A percentile compares a stretch with the other conserved stretches of the same genome.
Evolutionary conservation across 768 basidiomycete genomes (phyloP).

Genomic region (Leucosporidium yakuticum): DNA sequence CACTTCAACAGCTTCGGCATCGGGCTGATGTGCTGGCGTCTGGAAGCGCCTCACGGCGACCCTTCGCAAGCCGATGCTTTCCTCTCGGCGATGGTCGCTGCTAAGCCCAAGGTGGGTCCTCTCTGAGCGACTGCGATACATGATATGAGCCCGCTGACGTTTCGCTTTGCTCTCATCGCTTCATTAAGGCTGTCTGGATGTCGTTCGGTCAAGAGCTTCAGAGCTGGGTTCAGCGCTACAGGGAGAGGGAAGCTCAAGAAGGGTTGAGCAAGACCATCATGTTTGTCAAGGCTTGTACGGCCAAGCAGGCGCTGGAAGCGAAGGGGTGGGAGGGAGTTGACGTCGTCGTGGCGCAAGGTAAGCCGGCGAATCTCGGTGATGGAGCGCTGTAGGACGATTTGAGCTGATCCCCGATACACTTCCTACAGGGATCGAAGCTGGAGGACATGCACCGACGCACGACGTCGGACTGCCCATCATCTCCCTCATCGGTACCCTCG

Average conservation of each 20-base stretch:
- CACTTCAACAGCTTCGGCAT: slow-evolving; percentile 53
- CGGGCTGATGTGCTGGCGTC: slow-evolving; percentile 67
- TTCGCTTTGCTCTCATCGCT: too few species aligned
- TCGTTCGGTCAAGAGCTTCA: neutral
- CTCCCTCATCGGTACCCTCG: slow-evolving; percentile 8
- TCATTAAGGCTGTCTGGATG: slow-evolving; percentile 1
- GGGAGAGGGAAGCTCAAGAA: slow-evolving; percentile 1
- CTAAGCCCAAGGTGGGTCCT: neutral
- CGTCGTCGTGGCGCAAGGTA: slow-evolving; percentile 72
- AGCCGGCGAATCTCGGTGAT: slow-evolving; percentile 9
- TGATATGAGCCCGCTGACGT: too few species aligned
- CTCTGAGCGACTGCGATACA: too few species aligned
- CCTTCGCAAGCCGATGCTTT: neutral
- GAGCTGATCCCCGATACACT: slow-evolving; percentile 3
- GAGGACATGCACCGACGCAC: slow-evolving; percentile 60
- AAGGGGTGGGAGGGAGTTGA: slow-evolving; percentile 62
- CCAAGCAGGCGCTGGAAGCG: slow-evolving; percentile 57
- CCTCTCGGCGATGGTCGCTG: neutral
- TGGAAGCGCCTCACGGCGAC: slow-evolving; percentile 47
- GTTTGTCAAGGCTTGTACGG: slow-evolving; percentile 61
- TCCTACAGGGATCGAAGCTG: slow-evolving; percentile 63
- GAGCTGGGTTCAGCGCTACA: neutral
- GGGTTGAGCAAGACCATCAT: slow-evolving; percentile 39
- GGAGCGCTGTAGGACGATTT: neutral
- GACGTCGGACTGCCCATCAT: slow-evolving; percentile 51